Evolutionary conservation across 2,329 filamentous ascomycete genomes (phyloP), one percentile per base, ranked within the genome.

Genomic region (Diaporthe sp.): DNA sequence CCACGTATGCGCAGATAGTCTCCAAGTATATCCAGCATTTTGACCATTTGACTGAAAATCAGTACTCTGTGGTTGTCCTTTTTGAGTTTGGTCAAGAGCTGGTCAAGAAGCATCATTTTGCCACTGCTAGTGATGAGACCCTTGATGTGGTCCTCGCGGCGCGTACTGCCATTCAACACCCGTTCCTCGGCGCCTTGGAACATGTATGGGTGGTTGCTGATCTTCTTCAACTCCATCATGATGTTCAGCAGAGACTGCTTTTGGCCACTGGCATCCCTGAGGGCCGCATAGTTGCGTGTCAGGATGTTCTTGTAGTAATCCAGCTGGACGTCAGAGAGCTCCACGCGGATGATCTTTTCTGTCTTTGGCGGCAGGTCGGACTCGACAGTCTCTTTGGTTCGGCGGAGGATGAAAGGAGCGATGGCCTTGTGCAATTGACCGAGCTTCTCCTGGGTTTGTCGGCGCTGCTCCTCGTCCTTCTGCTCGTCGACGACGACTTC

Each of bases 41-140:
- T 97, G 49, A 99, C 97, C 97, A 99, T 99, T 83, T 99, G 97
- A 83, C 96, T 98, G 88, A 99, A 99, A 78, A 99, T 98, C 77
- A 99, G 87, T 17, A 99, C 97, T 73, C 97, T 94, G 84, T 99
- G 97, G 65, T 95, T 95, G 81, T 99, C 97, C 79, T 93, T 94
- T 83, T 94, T 98, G 78, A 99, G 87, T 85, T 99, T 99, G 8
- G 94, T 94, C 15, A 99, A 89, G n/a, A 99, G 92, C 82, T 96
- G 95, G 80, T 99, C 97, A 10, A 99, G 91, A 67, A 99, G 89
- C 95, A 98, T 98, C 97, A 99, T 98, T 86, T 99, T 99, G 79
- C 97, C 97, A 85, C 97, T 99, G 82, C 95, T 98, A 5, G 96
- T 96, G 81, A 99, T 98, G 76, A 99, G 90, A 28, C 94, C 94